phyloP scores from a whole-genome alignment of 176 grass and related monocot genomes.

The Aegilops longissima region DNA sequence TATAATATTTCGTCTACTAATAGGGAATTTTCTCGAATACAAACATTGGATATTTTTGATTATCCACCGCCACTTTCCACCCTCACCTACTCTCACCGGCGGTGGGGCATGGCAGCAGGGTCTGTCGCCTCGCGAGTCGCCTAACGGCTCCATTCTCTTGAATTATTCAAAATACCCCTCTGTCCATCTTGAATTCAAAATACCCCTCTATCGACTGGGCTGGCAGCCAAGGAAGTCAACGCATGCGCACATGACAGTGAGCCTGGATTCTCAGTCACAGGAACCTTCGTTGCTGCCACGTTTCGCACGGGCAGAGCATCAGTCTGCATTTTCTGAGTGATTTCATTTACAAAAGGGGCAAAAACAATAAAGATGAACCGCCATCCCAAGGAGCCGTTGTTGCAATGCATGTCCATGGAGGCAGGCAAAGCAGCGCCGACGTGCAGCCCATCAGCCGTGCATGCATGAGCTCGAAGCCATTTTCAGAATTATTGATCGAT shows the following conservation, averaged over 20 bases:
- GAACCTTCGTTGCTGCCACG: neutral
- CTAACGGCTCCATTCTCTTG: neutral
- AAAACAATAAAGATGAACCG: neutral
- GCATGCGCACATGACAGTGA: neutral
- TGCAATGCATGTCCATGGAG: neutral
- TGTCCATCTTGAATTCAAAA: neutral
- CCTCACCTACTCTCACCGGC: no score
- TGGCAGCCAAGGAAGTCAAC: constrained; percentile 30
- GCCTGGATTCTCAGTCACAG: neutral
- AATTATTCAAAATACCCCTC: neutral
- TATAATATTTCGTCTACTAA: no score
- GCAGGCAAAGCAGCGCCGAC: neutral
- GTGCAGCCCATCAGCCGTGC: constrained; percentile 29
- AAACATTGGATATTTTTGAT: no score
- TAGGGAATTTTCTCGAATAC: no score
- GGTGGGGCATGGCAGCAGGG: neutral
- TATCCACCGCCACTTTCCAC: no score
- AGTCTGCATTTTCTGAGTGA: neutral
- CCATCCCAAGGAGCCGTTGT: constrained; percentile 3
- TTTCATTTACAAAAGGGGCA: neutral
- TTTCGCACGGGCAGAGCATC: neutral
- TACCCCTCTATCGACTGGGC: neutral
- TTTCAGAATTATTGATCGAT: neutral
- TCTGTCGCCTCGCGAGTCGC: neutral
- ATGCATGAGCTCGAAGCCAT: neutral